phyloP scores from a whole-genome alignment of 1,139 yeast species.

The Taphrina betulina region DNA sequence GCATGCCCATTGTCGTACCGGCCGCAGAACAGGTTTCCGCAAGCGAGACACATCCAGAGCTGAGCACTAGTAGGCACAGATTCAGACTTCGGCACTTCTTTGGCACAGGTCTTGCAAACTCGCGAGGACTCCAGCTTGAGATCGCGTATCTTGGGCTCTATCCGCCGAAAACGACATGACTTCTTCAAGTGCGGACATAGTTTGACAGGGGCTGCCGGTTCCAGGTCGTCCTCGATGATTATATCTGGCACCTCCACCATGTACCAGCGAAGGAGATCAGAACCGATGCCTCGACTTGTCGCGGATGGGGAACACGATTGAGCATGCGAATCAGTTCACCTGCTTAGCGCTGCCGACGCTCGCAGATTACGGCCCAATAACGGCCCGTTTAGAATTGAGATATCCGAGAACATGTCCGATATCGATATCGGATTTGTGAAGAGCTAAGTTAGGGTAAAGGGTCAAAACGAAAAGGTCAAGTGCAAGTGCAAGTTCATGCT shows the following conservation, averaged over 20 bases:
- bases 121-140: conserved; percentile 10
- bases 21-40: conserved; percentile 32
- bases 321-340: no score
- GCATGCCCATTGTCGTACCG: conserved; percentile 29
- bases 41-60: conserved; percentile 31
- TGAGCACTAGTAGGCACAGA: conserved; percentile 13
- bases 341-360: no score
- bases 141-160: conserved; percentile 20
- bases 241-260: conserved; percentile 28
- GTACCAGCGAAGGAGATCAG: no score
- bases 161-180: conserved; percentile 21
- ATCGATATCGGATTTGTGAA: no score
- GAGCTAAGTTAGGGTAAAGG: no score
- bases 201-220: neutral
- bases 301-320: no score
- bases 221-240: neutral
- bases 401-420: no score
- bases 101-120: conserved; percentile 19
- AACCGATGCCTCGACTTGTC: no score
- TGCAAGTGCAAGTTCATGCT: no score
- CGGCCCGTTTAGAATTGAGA: no score
- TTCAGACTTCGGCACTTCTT: conserved; percentile 3
- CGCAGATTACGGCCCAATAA: no score
- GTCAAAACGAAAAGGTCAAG: no score
- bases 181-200: conserved; percentile 25